Percentiles rank a stretch among this genome's conserved stretches.
phyloP scores from a whole-genome alignment of 345 rosid species.

The Lepidium africanum region DNA sequence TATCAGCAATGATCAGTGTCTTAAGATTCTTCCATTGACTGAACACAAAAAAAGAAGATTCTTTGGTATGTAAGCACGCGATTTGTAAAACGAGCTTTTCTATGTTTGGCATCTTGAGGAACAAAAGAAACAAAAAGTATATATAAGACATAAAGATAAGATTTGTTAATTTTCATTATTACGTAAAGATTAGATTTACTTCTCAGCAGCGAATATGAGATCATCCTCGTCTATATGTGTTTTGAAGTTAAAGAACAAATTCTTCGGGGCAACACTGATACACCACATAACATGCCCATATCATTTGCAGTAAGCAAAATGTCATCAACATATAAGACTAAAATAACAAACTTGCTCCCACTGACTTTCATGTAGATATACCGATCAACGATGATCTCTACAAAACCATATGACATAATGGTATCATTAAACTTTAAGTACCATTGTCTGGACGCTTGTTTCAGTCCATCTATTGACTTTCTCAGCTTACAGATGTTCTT shows the following conservation, averaged over 20 bases:
- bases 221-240: not conserved
- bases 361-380: no score
- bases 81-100: not conserved
- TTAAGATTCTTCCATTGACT: not conserved
- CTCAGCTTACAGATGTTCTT: no score
- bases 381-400: no score
- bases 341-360: no score
- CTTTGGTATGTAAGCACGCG: not conserved
- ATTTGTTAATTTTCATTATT: not conserved
- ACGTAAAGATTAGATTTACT: not conserved
- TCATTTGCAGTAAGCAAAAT: no score
- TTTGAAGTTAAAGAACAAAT: not conserved
- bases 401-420: no score
- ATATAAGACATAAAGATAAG: not conserved
- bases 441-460: no score
- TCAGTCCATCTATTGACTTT: no score
- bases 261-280: no score
- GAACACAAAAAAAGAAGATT: not conserved
- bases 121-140: not conserved
- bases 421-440: no score
- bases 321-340: no score
- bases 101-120: not conserved
- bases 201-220: slow-evolving; percentile 3
- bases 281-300: no score
- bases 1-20: not conserved